phyloP scores from a whole-genome alignment of 441 rosid genomes.

The Adansonia rubrostipa region DNA sequence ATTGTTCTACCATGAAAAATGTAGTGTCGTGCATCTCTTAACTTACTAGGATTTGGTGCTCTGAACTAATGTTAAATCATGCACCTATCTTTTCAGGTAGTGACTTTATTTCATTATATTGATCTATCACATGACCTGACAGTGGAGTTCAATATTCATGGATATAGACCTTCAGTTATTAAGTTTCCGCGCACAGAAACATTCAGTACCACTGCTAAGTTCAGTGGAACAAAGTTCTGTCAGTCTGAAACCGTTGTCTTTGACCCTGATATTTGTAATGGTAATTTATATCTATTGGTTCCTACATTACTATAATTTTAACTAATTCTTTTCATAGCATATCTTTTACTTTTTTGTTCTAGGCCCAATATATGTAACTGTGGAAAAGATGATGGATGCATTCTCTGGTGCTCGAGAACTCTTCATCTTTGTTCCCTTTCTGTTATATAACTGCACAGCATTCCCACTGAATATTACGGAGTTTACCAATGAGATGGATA shows the following conservation, averaged over 20 bases:
- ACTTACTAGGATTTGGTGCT: constrained; percentile 21
- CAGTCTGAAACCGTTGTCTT: constrained; percentile 70
- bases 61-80: constrained; percentile 24
- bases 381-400: constrained; percentile 86
- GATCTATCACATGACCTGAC: constrained; percentile 91
- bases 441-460: constrained; percentile 86
- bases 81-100: constrained; percentile 52
- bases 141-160: constrained; percentile 69
- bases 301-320: not conserved
- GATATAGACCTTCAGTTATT: constrained; percentile 60
- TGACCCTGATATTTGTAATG: constrained; percentile 51
- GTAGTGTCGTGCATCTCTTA: constrained; percentile 26
- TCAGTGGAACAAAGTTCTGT: constrained; percentile 72
- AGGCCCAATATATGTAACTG: constrained; percentile 74
- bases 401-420: constrained; percentile 93
- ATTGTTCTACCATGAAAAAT: constrained; percentile 30
- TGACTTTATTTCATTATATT: constrained; percentile 75
- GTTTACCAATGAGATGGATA: constrained; percentile 56
- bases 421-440: constrained; percentile 75
- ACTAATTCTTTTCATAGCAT: constrained; percentile 27
- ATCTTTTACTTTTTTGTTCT: constrained; percentile 30
- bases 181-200: constrained; percentile 84
- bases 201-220: constrained; percentile 70
- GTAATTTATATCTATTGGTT: constrained; percentile 42
- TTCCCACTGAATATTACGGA: constrained; percentile 75